Base-by-base conservation (phyloP, 345 rosid species). In the Cardamine resedifolia region DNA sequence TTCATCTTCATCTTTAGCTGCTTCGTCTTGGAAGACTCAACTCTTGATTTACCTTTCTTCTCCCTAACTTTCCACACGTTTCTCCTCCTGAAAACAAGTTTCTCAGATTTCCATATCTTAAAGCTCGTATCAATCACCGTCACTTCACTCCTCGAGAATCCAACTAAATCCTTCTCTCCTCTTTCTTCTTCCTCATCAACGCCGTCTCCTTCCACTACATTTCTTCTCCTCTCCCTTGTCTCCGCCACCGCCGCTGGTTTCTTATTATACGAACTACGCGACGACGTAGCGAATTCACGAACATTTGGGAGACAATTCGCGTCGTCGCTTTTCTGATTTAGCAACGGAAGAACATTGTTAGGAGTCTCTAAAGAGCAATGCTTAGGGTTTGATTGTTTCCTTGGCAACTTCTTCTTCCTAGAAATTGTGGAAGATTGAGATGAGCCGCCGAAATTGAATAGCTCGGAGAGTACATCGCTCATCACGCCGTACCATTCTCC, bases 61-160 rank as follows among this genome's bases (percentile, higher is more conserved):
- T 91, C 96, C 73, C 86, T 82, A 31, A 88, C 91, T 81, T 89
- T 95, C 97, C 97, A 95, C 23, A 83, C 85, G 43, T 86, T 90
- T 64, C 84, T 85, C 86, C 81, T 85, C 56, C 99, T 67, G 31
- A 77, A 89, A 58, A 95, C 87, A 26, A 89, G 60, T 80, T 95
- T 95, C 64, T 95, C 99, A 50, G 80, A 77, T 83, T 95, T 95
- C 99, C 99, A 95, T 66, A 68, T 82, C 28, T 74, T 71, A 26
- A 80, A 84, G 85, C 96, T 89, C 10, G 96, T 91, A 70, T 95
- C 99, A 11, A 95, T 95, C 43, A 95, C 92, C 3, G 96, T 89
- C 80, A 91, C 97, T 72, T 95, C 99, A 61, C 97, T 89, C 78
- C 88, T 89, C 62, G 99, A 89, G 66, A 82, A 95, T 10, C 96